These are phyloP conservation scores for Chrysanthemum lavandulifolium DNA, from an alignment of 129 eudicot genomes.

Conservation along the genomic window DNA sequence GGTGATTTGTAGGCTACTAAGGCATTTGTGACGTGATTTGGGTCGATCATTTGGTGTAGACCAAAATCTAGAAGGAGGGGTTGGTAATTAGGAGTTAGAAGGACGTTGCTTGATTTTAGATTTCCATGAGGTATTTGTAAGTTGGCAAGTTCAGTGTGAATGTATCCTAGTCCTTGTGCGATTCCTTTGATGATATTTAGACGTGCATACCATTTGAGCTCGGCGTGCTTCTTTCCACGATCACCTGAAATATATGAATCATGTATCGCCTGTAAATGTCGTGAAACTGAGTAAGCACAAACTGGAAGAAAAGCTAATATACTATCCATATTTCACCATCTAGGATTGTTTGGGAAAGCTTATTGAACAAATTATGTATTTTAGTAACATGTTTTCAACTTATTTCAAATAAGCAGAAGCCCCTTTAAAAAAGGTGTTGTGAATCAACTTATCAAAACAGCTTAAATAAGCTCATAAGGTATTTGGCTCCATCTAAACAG, in stretches of 20 bases:
- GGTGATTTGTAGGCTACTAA: conserved; percentile 74
- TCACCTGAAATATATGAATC: conserved; percentile 46
- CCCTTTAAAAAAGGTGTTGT: too few relatives aligned
- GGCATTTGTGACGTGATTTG: conserved; percentile 33
- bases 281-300: too few relatives aligned
- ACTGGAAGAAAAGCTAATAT: too few relatives aligned
- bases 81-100: conserved; percentile 42
- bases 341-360: too few relatives aligned
- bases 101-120: conserved; percentile 82
- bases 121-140: conserved; percentile 72
- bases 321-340: too few relatives aligned
- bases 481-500: too few relatives aligned
- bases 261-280: neutral
- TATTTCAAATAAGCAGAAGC: too few relatives aligned
- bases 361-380: too few relatives aligned
- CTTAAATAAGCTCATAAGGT: too few relatives aligned
- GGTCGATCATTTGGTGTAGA: conserved; percentile 34
- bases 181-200: conserved; percentile 65
- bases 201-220: conserved; percentile 64
- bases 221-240: conserved; percentile 41
- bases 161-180: conserved; percentile 54
- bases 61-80: conserved; percentile 70
- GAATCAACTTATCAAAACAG: too few relatives aligned
- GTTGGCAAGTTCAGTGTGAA: conserved; percentile 50
- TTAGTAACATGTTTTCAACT: too few relatives aligned